Percentiles rank a stretch among this genome's conserved stretches.
Conservation (phyloP, 305 asterid species). For the Solanum hybrid region DNA sequence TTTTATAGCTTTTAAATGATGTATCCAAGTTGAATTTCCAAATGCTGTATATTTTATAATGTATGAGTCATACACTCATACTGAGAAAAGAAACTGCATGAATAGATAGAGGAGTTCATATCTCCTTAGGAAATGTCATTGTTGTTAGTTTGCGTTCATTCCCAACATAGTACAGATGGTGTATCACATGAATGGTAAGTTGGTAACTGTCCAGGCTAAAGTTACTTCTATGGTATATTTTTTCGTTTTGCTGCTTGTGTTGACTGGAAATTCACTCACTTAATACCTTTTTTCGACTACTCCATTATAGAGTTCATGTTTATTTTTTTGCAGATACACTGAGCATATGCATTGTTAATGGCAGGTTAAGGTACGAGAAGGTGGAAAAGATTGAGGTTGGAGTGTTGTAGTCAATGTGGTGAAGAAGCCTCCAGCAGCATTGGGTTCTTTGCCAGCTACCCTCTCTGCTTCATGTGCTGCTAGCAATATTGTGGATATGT, state of each 20-base stretch:
- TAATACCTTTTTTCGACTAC: not conserved
- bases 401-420: slow-evolving; percentile 95
- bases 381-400: slow-evolving; percentile 99
- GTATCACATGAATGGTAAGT: not conserved
- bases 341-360: slow-evolving; percentile 7
- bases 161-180: not conserved
- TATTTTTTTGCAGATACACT: not conserved
- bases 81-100: not conserved
- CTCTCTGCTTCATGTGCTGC: slow-evolving; percentile 73
- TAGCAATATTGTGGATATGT: slow-evolving; percentile 71
- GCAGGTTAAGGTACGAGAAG: slow-evolving; percentile 87
- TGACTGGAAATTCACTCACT: not conserved
- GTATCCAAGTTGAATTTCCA: not conserved
- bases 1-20: not conserved
- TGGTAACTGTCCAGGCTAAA: not conserved
- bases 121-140: not conserved
- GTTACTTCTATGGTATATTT: not conserved
- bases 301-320: not conserved
- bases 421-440: slow-evolving; percentile 48
- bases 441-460: slow-evolving; percentile 80
- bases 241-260: not conserved
- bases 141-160: not conserved
- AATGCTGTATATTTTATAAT: not conserved
- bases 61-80: not conserved
- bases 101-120: not conserved